Evolutionary conservation across 208 protist genomes (phyloP), one percentile per base, ranked within the genome.

Genomic region (Crithidia thermophila): DNA sequence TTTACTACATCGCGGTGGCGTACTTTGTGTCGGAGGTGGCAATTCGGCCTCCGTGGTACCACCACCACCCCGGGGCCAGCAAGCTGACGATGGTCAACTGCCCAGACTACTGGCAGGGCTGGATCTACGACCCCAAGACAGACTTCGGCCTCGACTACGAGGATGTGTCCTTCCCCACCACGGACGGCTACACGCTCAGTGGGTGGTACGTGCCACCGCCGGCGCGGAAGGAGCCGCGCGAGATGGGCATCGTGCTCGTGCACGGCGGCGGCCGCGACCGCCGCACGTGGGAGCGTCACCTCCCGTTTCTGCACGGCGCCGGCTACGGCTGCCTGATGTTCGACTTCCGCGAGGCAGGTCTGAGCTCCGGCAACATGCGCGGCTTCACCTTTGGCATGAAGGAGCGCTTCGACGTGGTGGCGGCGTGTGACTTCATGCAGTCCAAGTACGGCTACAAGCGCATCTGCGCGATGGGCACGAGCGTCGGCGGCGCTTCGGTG

Each of bases 11-110:
- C 2, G 79, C 77, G 3, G 40, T 91, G 66, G 90, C 88, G 20
- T 97, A 93, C 74, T 94, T 97, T 72, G 85, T 96, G 23, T 88
- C 88, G n/a, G 93, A 97, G 65, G 74, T 97, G 20, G 75, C 87
- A 3, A 85, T 96, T 36, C 81, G 87, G 1, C 93, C 93, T 18
- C 93, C 93, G 55, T 97, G 93, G 93, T 95, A 97, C 67, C 90
- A 94, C 56, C 87, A 91, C 71, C 75, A 81, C 39, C 90, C 90
- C 49, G 80, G 75, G 6, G 82, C 85, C 2, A 72, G 61, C 11
- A 39, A 42, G 6, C 79, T 97, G 11, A 86, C 83, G 11, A 80
- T 81, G 74, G 59, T 76, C 36, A 75, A 72, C 14, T 83, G 85
- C 63, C 93, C 93, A 0, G 87, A 92, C 25, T 96, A 97, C 79